Evolutionary conservation across 345 rosid genomes (phyloP).

Genomic region (Salix dunnii): DNA sequence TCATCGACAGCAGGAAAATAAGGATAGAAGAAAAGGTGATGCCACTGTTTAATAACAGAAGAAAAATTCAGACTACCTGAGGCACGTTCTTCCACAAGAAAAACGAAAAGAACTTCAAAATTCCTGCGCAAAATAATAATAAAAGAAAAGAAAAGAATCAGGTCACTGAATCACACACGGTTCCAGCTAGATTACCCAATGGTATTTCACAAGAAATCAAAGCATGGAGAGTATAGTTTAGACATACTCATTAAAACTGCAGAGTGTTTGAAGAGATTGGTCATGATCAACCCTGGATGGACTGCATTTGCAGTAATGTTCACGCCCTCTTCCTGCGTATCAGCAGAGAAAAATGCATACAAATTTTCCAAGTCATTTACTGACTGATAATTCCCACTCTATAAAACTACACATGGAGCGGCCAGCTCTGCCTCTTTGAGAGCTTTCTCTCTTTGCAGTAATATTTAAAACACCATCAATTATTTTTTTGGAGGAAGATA

Average conservation of each 20-base stretch:
- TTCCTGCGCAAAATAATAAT: conserved; percentile 35
- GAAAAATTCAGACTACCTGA: conserved; percentile 44
- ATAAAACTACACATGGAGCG: no score
- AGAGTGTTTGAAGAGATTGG: conserved; percentile 69
- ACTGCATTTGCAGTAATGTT: conserved; percentile 82
- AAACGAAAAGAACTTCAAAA: conserved; percentile 53
- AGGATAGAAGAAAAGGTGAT: neutral
- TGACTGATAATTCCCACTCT: no score
- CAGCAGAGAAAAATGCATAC: neutral
- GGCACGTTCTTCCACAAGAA: conserved; percentile 81
- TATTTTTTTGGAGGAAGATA: no score
- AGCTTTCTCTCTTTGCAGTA: no score
- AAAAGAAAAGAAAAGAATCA: neutral
- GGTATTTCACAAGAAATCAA: neutral
- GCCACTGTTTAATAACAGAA: neutral
- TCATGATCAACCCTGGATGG: conserved; percentile 93
- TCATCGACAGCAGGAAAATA: neutral
- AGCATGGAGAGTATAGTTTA: no score
- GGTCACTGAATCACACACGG: neutral
- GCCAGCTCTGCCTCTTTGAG: no score
- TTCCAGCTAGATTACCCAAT: neutral
- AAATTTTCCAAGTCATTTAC: neutral
- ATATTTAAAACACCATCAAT: no score
- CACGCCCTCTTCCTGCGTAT: conserved; percentile 64
- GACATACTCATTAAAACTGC: conserved; percentile 62